Evolutionary conservation across 2,329 filamentous ascomycete species (phyloP).

Genomic region (Cercospora sojina): DNA sequence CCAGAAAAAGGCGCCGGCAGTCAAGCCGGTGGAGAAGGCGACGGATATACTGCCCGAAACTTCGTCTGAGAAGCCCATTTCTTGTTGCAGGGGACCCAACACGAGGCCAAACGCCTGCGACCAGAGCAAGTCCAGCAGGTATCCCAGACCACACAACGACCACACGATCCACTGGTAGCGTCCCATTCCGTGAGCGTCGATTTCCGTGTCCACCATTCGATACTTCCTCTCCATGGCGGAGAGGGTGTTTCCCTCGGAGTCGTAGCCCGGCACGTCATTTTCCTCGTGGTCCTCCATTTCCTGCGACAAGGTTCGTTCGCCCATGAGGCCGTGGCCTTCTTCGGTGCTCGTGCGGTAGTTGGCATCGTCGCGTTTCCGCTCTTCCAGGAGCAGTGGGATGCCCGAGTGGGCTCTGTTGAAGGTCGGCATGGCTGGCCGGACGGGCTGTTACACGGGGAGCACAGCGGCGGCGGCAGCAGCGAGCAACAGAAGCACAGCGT

Average conservation of each 20-base stretch:
- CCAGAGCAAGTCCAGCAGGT: slow-evolving; percentile 58
- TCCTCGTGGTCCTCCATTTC: neutral
- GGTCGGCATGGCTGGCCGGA: neutral
- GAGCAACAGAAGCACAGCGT: neutral
- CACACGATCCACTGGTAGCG: slow-evolving; percentile 54
- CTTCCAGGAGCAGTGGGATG: neutral
- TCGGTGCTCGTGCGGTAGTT: neutral
- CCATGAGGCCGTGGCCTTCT: slow-evolving; percentile 4
- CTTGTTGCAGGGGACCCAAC: slow-evolving; percentile 55
- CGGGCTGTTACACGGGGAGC: neutral
- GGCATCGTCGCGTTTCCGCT: neutral
- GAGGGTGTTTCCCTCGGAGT: slow-evolving; percentile 18
- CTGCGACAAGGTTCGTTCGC: slow-evolving; percentile 8
- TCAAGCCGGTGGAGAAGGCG: slow-evolving; percentile 56
- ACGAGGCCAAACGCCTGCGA: slow-evolving; percentile 59
- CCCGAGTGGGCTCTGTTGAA: slow-evolving; percentile 2
- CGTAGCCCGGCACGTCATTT: slow-evolving; percentile 3
- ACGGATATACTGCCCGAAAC: slow-evolving; percentile 51
- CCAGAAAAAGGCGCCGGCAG: slow-evolving; percentile 57
- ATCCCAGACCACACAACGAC: slow-evolving; percentile 56
- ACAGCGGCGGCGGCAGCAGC: neutral
- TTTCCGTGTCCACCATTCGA: slow-evolving; percentile 48
- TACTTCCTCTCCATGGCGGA: slow-evolving; percentile 48
- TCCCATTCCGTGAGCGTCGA: slow-evolving; percentile 55
- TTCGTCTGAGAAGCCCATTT: slow-evolving; percentile 52